Conservation (phyloP, 768 basidiomycete genomes). For the Coprinopsis strossmayeri region DNA sequence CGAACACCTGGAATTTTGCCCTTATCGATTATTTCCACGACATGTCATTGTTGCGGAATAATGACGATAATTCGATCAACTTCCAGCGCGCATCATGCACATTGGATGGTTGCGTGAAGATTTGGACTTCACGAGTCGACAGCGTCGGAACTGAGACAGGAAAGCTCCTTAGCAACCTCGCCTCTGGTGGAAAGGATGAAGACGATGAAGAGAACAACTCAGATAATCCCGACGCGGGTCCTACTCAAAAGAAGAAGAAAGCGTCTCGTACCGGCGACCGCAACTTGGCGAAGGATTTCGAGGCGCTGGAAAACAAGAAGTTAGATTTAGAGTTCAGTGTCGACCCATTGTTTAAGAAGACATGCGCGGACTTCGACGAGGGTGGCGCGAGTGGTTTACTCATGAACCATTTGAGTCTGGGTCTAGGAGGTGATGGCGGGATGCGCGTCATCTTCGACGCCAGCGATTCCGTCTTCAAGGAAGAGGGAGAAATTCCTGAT, state of each 20-base stretch:
- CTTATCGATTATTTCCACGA: constrained; percentile 99
- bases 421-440: constrained; percentile 71
- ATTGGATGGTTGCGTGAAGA: constrained; percentile 97
- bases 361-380: constrained; percentile 97
- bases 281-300: constrained; percentile 84
- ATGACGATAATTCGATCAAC: constrained; percentile 93
- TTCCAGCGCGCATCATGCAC: constrained; percentile 98
- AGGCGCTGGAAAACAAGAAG: constrained; percentile 83
- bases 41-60: constrained; percentile 91
- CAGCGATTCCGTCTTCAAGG: constrained; percentile 80
- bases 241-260: constrained; percentile 59
- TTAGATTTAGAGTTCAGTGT: constrained; percentile 93
- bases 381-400: constrained; percentile 93
- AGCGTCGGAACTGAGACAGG: constrained; percentile 95
- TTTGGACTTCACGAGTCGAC: constrained; percentile 98
- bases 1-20: constrained; percentile 96
- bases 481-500: constrained; percentile 70
- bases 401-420: constrained; percentile 90
- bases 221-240: constrained; percentile 63
- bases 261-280: constrained; percentile 58
- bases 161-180: constrained; percentile 88
- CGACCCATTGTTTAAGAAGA: constrained; percentile 96
- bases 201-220: constrained; percentile 55
- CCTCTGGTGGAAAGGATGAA: constrained; percentile 44
- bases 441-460: constrained; percentile 95